These are phyloP conservation scores for Penicillium janthinellum DNA, from an alignment of 2,329 filamentous ascomycete genomes.

Conservation along the genomic window DNA sequence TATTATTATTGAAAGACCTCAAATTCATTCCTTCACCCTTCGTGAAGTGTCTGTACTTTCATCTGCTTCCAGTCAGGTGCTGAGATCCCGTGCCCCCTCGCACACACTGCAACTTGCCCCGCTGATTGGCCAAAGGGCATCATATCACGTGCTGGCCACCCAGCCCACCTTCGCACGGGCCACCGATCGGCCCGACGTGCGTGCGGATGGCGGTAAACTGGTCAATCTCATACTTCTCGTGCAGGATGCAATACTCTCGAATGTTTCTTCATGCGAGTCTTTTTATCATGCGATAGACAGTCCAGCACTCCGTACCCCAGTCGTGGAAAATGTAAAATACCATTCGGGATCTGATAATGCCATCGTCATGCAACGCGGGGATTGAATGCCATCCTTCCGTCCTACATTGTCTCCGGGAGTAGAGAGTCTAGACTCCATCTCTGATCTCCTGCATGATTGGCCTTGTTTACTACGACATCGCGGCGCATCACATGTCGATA, in stretches of 20 bases:
- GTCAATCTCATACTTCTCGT: background rate
- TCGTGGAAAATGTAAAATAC: background rate
- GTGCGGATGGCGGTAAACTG: background rate
- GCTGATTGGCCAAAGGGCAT: slow-evolving; percentile 33
- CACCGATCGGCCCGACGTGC: slow-evolving; percentile 9
- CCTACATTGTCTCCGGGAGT: background rate
- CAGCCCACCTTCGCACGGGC: slow-evolving; percentile 9
- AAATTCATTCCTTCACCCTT: background rate
- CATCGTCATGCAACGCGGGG: slow-evolving; percentile 3
- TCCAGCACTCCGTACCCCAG: background rate
- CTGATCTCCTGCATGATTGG: background rate
- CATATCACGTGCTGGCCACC: slow-evolving; percentile 31
- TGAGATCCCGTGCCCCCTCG: slow-evolving; percentile 42
- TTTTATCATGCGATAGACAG: background rate
- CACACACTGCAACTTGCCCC: slow-evolving; percentile 10
- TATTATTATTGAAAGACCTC: no score
- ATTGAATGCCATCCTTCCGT: background rate
- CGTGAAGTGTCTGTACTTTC: background rate
- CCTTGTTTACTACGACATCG: background rate
- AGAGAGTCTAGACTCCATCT: background rate
- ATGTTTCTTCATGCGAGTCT: background rate
- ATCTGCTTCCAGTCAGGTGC: slow-evolving; percentile 37
- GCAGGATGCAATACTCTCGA: no score
- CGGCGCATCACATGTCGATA: background rate
- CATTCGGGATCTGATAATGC: background rate